Conservation (phyloP, 768 basidiomycete species). For the Auricularia sp. region DNA sequence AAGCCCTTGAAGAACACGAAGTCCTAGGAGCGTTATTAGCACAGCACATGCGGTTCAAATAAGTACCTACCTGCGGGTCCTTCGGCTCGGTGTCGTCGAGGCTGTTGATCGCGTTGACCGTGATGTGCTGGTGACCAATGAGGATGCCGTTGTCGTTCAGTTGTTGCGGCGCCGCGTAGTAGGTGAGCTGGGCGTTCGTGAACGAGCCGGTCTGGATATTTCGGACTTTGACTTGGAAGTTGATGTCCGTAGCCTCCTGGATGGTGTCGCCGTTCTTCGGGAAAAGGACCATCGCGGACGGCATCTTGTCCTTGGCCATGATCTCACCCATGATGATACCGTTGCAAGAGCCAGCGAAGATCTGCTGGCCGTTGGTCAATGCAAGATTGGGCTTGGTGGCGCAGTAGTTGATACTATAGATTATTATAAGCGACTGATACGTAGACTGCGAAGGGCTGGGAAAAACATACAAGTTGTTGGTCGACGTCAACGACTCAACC, state of each 20-base stretch:
- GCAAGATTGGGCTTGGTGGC: conserved; percentile 15
- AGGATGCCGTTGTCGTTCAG: conserved; percentile 19
- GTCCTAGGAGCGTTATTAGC: neutral
- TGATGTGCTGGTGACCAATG: conserved; percentile 25
- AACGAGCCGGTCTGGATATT: conserved; percentile 18
- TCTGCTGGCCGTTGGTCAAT: conserved; percentile 24
- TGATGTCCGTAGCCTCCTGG: conserved; percentile 19
- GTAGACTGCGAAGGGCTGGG: neutral
- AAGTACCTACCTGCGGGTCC: conserved; percentile 11
- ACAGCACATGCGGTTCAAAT: no score
- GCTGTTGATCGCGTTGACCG: conserved; percentile 19
- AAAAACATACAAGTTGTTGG: conserved; percentile 20
- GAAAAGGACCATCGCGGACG: conserved; percentile 15
- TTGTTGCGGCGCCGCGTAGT: conserved; percentile 20
- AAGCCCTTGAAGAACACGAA: conserved; percentile 28
- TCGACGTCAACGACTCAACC: conserved; percentile 19
- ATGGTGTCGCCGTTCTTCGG: conserved; percentile 19
- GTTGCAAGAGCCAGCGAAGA: conserved; percentile 21
- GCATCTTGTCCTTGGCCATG: conserved; percentile 11
- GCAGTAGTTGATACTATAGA: conserved; percentile 14
- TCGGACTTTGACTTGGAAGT: conserved; percentile 19
- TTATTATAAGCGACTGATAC: neutral
- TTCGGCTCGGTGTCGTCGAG: conserved; percentile 12
- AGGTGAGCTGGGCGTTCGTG: conserved; percentile 19
- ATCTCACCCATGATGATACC: conserved; percentile 22